These are phyloP conservation scores for Fragilaria crotonensis DNA, from an alignment of 108 stramenopile species.

Conservation along the genomic window DNA sequence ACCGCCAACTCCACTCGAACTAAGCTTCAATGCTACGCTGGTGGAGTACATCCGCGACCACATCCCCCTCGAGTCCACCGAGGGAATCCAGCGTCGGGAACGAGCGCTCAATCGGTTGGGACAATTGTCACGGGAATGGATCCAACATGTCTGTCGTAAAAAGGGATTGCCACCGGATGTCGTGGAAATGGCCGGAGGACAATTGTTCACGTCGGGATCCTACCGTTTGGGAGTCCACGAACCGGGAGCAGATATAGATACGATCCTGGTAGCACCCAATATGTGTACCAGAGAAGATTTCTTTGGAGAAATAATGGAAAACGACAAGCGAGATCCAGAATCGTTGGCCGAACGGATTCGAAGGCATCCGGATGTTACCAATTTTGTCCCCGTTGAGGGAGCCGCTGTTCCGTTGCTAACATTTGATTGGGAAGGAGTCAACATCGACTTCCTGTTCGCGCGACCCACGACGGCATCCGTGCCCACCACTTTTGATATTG, in stretches of 20 bases:
- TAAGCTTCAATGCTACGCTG: constrained; percentile 44
- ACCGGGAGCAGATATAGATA: constrained; percentile 96
- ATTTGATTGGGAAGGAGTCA: constrained; percentile 96
- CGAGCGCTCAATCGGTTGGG: constrained; percentile 72
- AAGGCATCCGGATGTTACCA: constrained; percentile 78
- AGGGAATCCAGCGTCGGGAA: constrained; percentile 71
- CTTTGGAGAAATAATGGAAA: constrained; percentile 59
- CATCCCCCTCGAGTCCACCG: constrained; percentile 68
- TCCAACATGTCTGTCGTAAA: constrained; percentile 47
- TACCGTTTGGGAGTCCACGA: constrained; percentile 94
- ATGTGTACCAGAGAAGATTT: constrained; percentile 90
- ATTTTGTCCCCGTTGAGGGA: constrained; percentile 86
- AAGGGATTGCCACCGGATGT: constrained; percentile 51
- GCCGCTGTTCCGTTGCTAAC: constrained; percentile 96
- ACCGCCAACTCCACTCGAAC: constrained; percentile 42
- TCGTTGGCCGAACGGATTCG: constrained; percentile 82
- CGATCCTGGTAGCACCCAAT: constrained; percentile 80
- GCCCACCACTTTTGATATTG: constrained; percentile 85
- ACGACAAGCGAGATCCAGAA: constrained; percentile 31
- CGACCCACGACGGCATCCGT: constrained; percentile 75
- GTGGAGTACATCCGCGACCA: constrained; percentile 31
- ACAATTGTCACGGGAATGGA: constrained; percentile 60
- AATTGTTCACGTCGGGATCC: constrained; percentile 86
- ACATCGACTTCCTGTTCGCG: constrained; percentile 96
- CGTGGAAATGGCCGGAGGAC: constrained; percentile 66